A percentile compares a stretch with the other conserved stretches of the same genome.
Evolutionary conservation across 75 land plant genomes (phyloP).

Genomic region (Adiantum capillusveneris): DNA sequence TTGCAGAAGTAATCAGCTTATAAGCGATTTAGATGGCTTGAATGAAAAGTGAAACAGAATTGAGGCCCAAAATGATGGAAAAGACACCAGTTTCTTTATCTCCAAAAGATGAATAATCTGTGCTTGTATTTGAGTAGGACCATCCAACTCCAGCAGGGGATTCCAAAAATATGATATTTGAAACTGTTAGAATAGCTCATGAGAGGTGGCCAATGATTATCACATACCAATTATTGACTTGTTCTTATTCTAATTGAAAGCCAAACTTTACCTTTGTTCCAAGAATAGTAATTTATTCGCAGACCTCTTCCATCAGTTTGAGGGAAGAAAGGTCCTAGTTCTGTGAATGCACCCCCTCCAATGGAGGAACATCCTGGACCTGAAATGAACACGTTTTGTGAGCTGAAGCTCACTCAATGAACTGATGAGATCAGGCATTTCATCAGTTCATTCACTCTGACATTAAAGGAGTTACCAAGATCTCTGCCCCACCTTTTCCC

Average conservation of each 20-base stretch:
- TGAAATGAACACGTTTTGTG: conserved; percentile 8
- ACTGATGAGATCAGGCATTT: too few species aligned
- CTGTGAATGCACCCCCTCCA: conserved; percentile 22
- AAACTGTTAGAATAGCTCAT: conserved; percentile 5
- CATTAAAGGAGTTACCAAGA: too few species aligned
- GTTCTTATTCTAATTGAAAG: too few species aligned
- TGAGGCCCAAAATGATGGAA: background rate
- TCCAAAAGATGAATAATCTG: conserved; percentile 16
- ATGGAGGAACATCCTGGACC: conserved; percentile 26
- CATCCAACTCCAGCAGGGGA: conserved; percentile 40
- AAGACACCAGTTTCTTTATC: conserved; percentile 29
- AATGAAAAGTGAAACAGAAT: background rate
- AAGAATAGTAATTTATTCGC: conserved; percentile 7
- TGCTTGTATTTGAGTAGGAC: conserved; percentile 28
- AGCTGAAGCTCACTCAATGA: background rate
- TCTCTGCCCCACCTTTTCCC: too few species aligned
- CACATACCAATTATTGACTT: too few species aligned
- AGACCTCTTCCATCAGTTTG: conserved; percentile 8
- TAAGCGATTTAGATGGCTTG: too few species aligned
- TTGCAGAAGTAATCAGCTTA: background rate
- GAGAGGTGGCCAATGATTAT: too few species aligned
- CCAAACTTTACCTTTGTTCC: conserved; percentile 18
- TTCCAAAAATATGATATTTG: conserved; percentile 27
- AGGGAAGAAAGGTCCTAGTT: conserved; percentile 22
- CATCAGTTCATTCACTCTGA: too few species aligned